Base-by-base conservation (phyloP, 2,329 filamentous ascomycete genomes). In the Lachnellula hyalina region DNA sequence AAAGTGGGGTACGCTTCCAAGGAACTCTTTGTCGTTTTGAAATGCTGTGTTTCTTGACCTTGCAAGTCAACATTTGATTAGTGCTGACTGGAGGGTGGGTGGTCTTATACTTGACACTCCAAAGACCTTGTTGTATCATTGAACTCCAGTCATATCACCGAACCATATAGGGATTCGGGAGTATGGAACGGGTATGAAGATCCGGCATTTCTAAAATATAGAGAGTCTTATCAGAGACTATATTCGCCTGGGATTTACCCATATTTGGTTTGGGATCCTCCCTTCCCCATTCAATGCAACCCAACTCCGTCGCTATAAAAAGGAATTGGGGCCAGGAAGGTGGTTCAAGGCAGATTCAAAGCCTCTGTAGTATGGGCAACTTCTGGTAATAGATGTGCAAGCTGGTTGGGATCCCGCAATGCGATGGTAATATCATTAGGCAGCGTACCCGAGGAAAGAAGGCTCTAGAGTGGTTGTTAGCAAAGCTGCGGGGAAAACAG, bases 371-470 rank as follows among this genome's bases (percentile, higher is more conserved):
- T 79, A 53, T 84, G 83, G 53, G 89, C 84, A n/a, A 91, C 81
- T 5, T 89, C 73, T 2, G 84, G 85, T 47, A 96, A 71, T 42
- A 90, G 67, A 28, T 85, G 81, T 14, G 83, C 83, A 42, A 96
- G 75, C 52, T 84, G 77, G 66, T 95, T 94, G 2, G 90, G 81
- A 71, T 96, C 90, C 63, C 91, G 79, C 73, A 96, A 77, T 23
- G 87, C 81, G 41, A 88, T 81, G 1, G 89, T 86, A 21, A 91
- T 79, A 67, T 92, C 90, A 65, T 93, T 87, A 3, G 86, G 83
- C 46, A 76, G 64, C 36, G 74, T 69, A 2, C 81, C 81, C 2
- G 74, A 73, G 67, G 75, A 74, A 54, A 74, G 66, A 4, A 84
- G 70, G 50, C 72, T 75, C 80, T 83, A 54, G 46, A 52, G 45